Conservation (phyloP, 2,329 filamentous ascomycete genomes). For the Neofusicoccum cordaticola region DNA sequence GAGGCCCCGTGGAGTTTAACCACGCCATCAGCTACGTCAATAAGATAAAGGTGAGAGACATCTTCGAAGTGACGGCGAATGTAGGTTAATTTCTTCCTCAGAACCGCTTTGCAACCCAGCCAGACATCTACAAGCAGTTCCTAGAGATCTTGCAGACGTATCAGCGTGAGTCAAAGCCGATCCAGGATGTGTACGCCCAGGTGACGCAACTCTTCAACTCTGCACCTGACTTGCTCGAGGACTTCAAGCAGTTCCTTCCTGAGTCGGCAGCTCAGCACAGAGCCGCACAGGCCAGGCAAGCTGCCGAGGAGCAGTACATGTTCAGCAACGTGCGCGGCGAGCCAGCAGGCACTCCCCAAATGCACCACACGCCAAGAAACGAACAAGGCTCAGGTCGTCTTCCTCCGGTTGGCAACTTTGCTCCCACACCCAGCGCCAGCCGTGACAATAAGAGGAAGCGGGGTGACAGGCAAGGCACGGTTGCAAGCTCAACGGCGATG, state of each 20-base stretch:
- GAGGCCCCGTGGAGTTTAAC: slow-evolving; percentile 96
- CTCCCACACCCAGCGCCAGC: slow-evolving; percentile 74
- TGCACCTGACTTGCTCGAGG: slow-evolving; percentile 90
- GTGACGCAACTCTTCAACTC: slow-evolving; percentile 92
- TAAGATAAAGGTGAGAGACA: slow-evolving; percentile 85
- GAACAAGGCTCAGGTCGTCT: slow-evolving; percentile 50
- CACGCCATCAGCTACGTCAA: slow-evolving; percentile 99
- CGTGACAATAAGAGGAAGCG: slow-evolving; percentile 88
- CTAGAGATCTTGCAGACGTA: slow-evolving; percentile 97
- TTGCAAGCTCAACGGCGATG: slow-evolving; percentile 39
- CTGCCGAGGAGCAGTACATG: slow-evolving; percentile 66
- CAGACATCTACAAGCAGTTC: slow-evolving; percentile 99
- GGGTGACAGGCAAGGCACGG: slow-evolving; percentile 57
- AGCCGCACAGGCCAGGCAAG: slow-evolving; percentile 52
- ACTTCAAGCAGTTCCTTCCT: slow-evolving; percentile 97
- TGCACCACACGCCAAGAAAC: slow-evolving; percentile 48
- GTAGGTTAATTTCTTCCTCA: slow-evolving; percentile 36
- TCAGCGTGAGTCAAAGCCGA: slow-evolving; percentile 95
- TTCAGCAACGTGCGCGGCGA: slow-evolving; percentile 63
- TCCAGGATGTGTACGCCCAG: slow-evolving; percentile 96
- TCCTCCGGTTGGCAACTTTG: slow-evolving; percentile 93
- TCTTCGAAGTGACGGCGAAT: background rate
- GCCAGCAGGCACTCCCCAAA: slow-evolving; percentile 42
- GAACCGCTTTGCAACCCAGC: slow-evolving; percentile 95
- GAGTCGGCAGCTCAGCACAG: slow-evolving; percentile 70